These are phyloP conservation scores for Lachnellula suecica DNA, from an alignment of 2,329 filamentous ascomycete species.

Conservation along the genomic window DNA sequence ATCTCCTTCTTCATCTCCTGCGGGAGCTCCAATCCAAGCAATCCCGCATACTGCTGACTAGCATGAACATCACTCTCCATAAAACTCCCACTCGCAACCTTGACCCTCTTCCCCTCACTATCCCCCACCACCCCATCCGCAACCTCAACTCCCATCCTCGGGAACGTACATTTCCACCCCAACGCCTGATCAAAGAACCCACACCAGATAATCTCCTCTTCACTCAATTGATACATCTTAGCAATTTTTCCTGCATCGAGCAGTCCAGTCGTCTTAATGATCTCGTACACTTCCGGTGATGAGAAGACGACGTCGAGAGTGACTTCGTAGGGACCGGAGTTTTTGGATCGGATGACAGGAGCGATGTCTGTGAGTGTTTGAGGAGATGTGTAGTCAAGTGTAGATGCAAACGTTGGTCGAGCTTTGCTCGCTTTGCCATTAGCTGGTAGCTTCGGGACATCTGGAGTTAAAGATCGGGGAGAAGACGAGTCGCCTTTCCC, in stretches of 20 bases:
- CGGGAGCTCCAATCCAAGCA: conserved; percentile 27
- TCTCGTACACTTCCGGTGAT: conserved; percentile 32
- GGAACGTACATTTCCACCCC: conserved; percentile 47
- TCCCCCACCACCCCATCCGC: too few relatives aligned
- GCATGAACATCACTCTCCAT: conserved; percentile 39
- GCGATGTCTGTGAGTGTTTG: conserved; percentile 36
- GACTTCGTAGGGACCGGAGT: conserved; percentile 50
- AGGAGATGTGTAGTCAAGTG: neutral
- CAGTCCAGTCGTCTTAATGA: conserved; percentile 36
- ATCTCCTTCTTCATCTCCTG: conserved; percentile 1
- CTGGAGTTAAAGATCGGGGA: too few relatives aligned
- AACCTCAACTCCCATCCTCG: conserved; percentile 1
- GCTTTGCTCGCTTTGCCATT: too few relatives aligned
- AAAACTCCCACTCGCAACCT: conserved; percentile 7
- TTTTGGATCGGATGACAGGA: conserved; percentile 47
- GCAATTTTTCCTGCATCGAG: conserved; percentile 37
- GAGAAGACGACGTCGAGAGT: conserved; percentile 52
- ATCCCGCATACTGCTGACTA: conserved; percentile 38
- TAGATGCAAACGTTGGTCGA: neutral
- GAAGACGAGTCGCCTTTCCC: neutral
- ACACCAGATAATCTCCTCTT: conserved; percentile 16
- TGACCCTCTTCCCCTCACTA: neutral
- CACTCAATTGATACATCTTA: conserved; percentile 26
- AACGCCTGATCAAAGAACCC: conserved; percentile 42
- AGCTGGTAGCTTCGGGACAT: too few relatives aligned